These are phyloP conservation scores for Teunomyces cretensis DNA, from an alignment of 805 yeast genomes.

Conservation along the genomic window DNA sequence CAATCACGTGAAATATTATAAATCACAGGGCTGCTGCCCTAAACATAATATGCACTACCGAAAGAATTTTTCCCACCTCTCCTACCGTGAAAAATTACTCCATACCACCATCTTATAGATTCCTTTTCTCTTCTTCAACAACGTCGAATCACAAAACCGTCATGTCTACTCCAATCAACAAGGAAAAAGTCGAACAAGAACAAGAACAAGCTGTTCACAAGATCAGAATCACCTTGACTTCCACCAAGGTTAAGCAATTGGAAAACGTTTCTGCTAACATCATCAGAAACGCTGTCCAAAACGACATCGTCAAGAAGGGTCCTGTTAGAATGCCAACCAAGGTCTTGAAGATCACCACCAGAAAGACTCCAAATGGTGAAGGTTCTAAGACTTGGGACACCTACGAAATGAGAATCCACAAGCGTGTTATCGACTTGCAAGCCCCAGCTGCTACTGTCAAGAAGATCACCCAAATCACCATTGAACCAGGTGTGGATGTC, in stretches of 20 bases:
- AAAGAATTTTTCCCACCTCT: neutral
- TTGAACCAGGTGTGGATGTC: conserved; percentile 99
- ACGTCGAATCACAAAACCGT: conserved; percentile 30
- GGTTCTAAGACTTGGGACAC: conserved; percentile 99
- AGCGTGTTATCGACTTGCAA: conserved; percentile 97
- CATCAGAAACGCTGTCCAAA: conserved; percentile 79
- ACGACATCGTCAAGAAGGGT: conserved; percentile 90
- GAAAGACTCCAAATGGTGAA: conserved; percentile 99
- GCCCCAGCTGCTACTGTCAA: conserved; percentile 93
- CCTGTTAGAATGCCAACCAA: conserved; percentile 99
- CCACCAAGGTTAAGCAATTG: conserved; percentile 97
- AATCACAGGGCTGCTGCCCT: conserved; percentile 8
- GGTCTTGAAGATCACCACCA: conserved; percentile 96
- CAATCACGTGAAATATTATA: conserved; percentile 1
- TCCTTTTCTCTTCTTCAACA: conserved; percentile 24
- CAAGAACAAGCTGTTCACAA: conserved; percentile 80
- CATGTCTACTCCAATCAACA: conserved; percentile 77
- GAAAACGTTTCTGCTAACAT: conserved; percentile 94
- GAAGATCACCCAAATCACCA: conserved; percentile 96
- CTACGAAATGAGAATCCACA: conserved; percentile 99
- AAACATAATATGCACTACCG: neutral
- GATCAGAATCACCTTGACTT: conserved; percentile 98
- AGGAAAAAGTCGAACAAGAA: conserved; percentile 80
- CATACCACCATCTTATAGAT: neutral
- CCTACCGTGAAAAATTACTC: conserved; percentile 5